Conservation (phyloP, 345 rosid genomes). For the Lagerstroemia speciosa region DNA sequence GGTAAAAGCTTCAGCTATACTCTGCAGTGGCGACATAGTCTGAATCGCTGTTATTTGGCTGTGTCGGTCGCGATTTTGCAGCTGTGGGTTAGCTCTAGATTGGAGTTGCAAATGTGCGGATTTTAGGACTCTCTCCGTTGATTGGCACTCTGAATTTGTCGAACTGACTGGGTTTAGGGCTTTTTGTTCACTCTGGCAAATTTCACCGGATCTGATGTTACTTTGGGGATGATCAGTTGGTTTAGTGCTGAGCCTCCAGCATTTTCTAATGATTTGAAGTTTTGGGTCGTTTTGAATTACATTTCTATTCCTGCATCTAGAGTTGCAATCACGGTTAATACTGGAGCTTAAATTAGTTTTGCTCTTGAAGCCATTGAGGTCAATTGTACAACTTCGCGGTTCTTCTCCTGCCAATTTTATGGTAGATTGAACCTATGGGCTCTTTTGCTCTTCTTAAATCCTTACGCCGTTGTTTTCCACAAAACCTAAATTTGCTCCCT, state of each 20-base stretch:
- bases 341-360: neutral
- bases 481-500: neutral
- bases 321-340: neutral
- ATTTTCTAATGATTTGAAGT: neutral
- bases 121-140: constrained; percentile 1
- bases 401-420: neutral
- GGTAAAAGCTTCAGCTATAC: constrained; percentile 36
- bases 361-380: neutral
- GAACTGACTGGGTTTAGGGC: neutral
- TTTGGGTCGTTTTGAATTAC: neutral
- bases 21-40: neutral
- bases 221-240: neutral
- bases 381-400: neutral
- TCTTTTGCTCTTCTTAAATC: neutral
- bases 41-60: neutral
- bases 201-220: neutral
- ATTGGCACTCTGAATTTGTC: neutral
- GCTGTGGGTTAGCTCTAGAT: neutral
- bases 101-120: neutral
- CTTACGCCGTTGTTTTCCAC: neutral
- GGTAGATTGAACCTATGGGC: neutral
- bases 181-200: neutral
- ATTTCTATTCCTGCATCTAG: neutral
- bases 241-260: neutral
- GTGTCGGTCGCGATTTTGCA: neutral